phyloP scores from a whole-genome alignment of 2,329 filamentous ascomycete species.

The Fusarium protoensiforme region DNA sequence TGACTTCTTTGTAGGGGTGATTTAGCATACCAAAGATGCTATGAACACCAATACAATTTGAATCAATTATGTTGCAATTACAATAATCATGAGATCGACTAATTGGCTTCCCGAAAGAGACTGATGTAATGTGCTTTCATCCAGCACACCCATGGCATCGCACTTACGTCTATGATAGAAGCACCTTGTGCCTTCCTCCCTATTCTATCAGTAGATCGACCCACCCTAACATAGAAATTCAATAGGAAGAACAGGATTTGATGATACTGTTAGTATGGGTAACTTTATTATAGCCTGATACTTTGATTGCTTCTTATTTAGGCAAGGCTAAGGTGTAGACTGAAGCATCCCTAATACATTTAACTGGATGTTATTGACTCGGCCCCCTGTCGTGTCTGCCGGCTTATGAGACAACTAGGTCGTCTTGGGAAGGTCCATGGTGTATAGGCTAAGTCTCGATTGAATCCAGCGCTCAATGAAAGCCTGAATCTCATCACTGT shows the following conservation, averaged over 20 bases:
- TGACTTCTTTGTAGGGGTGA: too few species aligned
- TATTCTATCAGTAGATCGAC: too few species aligned
- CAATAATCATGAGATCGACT: too few species aligned
- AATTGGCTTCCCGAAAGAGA: too few species aligned
- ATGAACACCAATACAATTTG: too few species aligned
- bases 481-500: slow-evolving; percentile 31
- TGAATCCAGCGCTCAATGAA: slow-evolving; percentile 29
- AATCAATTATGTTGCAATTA: too few species aligned
- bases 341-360: not conserved
- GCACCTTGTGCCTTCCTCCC: too few species aligned
- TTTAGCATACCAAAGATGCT: too few species aligned
- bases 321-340: not conserved
- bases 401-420: not conserved
- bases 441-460: not conserved
- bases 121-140: too few species aligned
- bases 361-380: not conserved
- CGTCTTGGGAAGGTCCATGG: not conserved
- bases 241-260: not conserved
- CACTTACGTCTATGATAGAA: too few species aligned
- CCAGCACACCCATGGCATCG: too few species aligned
- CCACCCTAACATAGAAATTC: too few species aligned
- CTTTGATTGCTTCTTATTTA: not conserved
- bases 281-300: not conserved
- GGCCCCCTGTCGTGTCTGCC: not conserved
- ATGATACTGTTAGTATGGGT: not conserved